These are phyloP conservation scores for Lineolata rhizophorae DNA, from an alignment of 495 filamentous ascomycete species.

Conservation along the genomic window DNA sequence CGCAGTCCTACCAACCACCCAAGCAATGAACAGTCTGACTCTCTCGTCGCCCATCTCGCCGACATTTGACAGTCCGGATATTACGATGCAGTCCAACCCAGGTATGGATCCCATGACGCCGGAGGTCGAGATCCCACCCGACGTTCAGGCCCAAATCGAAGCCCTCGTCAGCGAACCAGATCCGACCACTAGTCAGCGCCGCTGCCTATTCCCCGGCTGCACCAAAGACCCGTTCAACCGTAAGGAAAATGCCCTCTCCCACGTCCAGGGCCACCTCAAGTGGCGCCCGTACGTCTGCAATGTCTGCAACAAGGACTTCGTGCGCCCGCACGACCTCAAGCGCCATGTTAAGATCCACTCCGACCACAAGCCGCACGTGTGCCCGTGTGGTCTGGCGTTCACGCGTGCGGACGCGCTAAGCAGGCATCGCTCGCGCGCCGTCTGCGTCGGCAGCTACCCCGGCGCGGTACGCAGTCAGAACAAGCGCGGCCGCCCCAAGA, in stretches of 20 bases:
- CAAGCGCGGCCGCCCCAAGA: slow-evolving; percentile 20
- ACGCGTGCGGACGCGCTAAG: slow-evolving; percentile 88
- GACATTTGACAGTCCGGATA: too few relatives aligned
- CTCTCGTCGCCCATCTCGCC: too few relatives aligned
- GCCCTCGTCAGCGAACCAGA: too few relatives aligned
- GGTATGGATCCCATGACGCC: too few relatives aligned
- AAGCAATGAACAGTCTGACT: too few relatives aligned
- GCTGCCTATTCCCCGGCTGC: slow-evolving; percentile 64
- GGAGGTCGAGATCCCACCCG: too few relatives aligned
- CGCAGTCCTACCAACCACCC: too few relatives aligned
- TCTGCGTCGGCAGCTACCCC: slow-evolving; percentile 72
- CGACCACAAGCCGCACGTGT: slow-evolving; percentile 78
- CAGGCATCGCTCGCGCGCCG: slow-evolving; percentile 77
- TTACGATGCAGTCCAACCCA: too few relatives aligned
- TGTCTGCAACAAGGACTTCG: slow-evolving; percentile 79
- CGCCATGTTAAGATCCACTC: slow-evolving; percentile 92
- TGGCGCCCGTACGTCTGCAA: slow-evolving; percentile 84
- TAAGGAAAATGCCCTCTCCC: slow-evolving; percentile 94
- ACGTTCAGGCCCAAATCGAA: too few relatives aligned
- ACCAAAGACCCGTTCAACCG: slow-evolving; percentile 56
- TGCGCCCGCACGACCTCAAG: slow-evolving; percentile 90
- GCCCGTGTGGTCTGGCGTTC: slow-evolving; percentile 76
- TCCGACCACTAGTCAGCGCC: too few relatives aligned
- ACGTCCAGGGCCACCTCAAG: slow-evolving; percentile 91
- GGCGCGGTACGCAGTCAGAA: slow-evolving; percentile 14